Percentiles rank a stretch among this genome's conserved stretches.
These are phyloP conservation scores for Austroboletus niveus DNA, from an alignment of 1,284 basidiomycete genomes.

Conservation along the genomic window DNA sequence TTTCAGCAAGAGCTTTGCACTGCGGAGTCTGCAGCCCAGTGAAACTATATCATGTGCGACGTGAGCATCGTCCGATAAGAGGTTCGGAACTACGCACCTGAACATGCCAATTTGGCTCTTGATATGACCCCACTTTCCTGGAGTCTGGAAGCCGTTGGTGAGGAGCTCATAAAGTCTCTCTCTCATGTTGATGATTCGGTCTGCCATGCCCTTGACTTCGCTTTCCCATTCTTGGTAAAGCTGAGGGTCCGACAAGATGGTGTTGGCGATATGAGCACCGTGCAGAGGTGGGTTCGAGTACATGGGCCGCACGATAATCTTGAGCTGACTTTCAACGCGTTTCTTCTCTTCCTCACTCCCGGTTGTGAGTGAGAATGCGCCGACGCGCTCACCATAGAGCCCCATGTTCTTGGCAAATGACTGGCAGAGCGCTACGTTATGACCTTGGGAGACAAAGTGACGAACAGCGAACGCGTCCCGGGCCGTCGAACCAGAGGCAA, in stretches of 20 bases:
- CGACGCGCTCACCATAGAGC: slow-evolving; percentile 95
- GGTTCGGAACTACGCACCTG: slow-evolving; percentile 48
- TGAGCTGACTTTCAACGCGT: slow-evolving; percentile 89
- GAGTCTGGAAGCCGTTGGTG: slow-evolving; percentile 81
- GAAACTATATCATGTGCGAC: slow-evolving; percentile 52
- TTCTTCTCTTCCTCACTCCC: slow-evolving; percentile 79
- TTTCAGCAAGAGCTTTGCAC: slow-evolving; percentile 85
- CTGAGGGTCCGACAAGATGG: slow-evolving; percentile 75
- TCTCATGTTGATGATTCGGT: slow-evolving; percentile 96
- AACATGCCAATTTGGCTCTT: slow-evolving; percentile 97
- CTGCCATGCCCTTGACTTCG: slow-evolving; percentile 94
- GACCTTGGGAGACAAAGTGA: slow-evolving; percentile 88
- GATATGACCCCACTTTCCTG: slow-evolving; percentile 95
- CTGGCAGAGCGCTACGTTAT: slow-evolving; percentile 85
- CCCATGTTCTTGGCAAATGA: slow-evolving; percentile 99
- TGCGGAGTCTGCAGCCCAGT: slow-evolving; percentile 85
- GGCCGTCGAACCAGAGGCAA: slow-evolving; percentile 86
- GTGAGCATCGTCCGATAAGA: not conserved
- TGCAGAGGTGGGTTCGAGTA: slow-evolving; percentile 99
- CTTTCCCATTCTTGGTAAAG: slow-evolving; percentile 88
- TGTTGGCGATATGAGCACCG: slow-evolving; percentile 88
- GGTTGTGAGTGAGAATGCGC: slow-evolving; percentile 88
- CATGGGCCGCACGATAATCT: slow-evolving; percentile 96
- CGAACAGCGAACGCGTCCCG: slow-evolving; percentile 94
- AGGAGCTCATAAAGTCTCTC: slow-evolving; percentile 80